A percentile compares a stretch with the other conserved stretches of the same genome.
These are phyloP conservation scores for Aspergillus haitiensis DNA, from an alignment of 495 filamentous ascomycete species.

Conservation along the genomic window DNA sequence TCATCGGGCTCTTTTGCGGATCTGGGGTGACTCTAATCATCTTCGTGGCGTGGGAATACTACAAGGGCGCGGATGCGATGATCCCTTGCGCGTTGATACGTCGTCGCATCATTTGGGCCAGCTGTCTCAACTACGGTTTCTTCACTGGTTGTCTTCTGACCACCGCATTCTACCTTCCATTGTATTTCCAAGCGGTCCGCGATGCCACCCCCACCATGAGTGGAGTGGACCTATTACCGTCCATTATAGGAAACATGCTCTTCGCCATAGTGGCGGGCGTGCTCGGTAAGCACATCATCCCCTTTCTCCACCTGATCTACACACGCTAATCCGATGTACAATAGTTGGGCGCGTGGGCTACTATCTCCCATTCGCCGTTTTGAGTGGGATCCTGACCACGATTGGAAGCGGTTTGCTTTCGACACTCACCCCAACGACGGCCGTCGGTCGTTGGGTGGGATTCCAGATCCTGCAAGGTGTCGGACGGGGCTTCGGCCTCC, in stretches of 20 bases:
- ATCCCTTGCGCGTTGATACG: conserved; percentile 30
- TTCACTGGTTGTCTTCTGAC: background rate
- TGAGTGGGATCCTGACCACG: conserved; percentile 54
- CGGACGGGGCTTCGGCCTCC: conserved; percentile 67
- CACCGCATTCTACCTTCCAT: conserved; percentile 1
- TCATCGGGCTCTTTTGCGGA: conserved; percentile 51
- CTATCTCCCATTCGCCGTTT: conserved; percentile 71
- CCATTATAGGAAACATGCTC: conserved; percentile 1
- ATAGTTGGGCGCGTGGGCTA: conserved; percentile 53
- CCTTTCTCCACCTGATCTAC: background rate
- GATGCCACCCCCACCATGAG: background rate
- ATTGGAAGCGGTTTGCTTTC: conserved; percentile 69
- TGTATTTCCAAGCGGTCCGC: conserved; percentile 8
- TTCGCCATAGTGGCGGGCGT: conserved; percentile 1
- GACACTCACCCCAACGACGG: conserved; percentile 51
- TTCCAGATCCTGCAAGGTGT: conserved; percentile 70
- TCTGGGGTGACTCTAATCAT: conserved; percentile 34
- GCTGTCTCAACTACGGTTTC: conserved; percentile 10
- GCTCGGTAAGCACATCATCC: conserved; percentile 46
- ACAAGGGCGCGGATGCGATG: conserved; percentile 48
- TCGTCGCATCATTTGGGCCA: background rate
- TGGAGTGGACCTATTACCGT: background rate
- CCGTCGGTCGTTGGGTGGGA: conserved; percentile 62
- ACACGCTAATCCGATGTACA: background rate
- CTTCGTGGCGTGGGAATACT: conserved; percentile 43